phyloP scores from a whole-genome alignment of 202 grass and related monocot species.

The Setaria italica region DNA sequence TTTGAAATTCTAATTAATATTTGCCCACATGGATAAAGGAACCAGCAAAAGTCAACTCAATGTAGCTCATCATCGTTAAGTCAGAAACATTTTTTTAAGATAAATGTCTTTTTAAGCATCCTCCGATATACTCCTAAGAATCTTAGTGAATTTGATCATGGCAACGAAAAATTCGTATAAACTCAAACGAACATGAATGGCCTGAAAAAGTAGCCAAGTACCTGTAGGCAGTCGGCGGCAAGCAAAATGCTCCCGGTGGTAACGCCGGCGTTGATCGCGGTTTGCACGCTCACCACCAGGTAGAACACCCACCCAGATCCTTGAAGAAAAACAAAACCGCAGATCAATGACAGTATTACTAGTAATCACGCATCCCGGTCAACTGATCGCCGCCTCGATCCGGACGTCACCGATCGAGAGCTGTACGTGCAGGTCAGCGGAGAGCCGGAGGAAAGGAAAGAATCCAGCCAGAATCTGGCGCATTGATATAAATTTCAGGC shows the following conservation, averaged over 20 bases:
- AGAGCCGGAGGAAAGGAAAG: not conserved
- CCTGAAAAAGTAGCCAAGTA: slow-evolving; percentile 5
- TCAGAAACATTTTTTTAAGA: no score
- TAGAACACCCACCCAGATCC: slow-evolving; percentile 91
- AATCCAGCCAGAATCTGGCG: no score
- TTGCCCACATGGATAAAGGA: not conserved
- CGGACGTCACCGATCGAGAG: not conserved
- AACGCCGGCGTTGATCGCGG: slow-evolving; percentile 76
- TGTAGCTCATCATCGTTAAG: not conserved
- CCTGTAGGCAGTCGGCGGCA: slow-evolving; percentile 73
- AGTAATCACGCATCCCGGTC: not conserved
- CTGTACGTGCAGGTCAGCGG: not conserved
- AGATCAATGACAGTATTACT: not conserved
- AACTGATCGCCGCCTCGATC: not conserved
- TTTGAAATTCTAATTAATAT: not conserved
- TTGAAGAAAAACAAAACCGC: not conserved
- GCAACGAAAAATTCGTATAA: not conserved
- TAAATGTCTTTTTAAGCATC: no score
- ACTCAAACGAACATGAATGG: not conserved
- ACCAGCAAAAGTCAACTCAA: slow-evolving; percentile 7
- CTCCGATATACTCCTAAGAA: not conserved
- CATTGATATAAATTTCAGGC: not conserved
- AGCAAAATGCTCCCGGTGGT: slow-evolving; percentile 83
- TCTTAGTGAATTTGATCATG: not conserved
- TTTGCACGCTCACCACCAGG: slow-evolving; percentile 71